Percentiles rank a stretch among this genome's conserved stretches.
Evolutionary conservation across 1,284 basidiomycete genomes (phyloP).

Genomic region (Sutorius eximius): DNA sequence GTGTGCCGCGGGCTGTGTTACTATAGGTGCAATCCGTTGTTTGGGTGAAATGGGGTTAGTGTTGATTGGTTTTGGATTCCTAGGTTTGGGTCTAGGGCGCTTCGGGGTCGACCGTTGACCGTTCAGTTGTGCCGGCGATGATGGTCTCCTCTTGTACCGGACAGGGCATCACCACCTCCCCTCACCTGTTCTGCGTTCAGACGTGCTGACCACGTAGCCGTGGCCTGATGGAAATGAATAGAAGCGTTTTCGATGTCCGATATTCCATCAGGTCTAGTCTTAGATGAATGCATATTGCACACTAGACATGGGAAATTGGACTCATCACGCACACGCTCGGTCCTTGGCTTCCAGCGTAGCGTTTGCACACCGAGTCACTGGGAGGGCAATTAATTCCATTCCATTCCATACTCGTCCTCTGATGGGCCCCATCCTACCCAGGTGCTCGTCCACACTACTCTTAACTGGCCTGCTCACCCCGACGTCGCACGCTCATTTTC

Average conservation of each 20-base stretch:
- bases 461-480: too few species aligned
- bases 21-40: slow-evolving; percentile 16
- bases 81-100: slow-evolving; percentile 1
- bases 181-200: too few species aligned
- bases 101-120: too few species aligned
- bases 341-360: not conserved
- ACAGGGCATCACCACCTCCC: too few species aligned
- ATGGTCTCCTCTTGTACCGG: too few species aligned
- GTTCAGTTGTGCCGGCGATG: too few species aligned
- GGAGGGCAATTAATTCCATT: not conserved
- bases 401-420: too few species aligned
- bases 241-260: not conserved
- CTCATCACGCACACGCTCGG: not conserved
- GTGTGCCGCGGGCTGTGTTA: not conserved
- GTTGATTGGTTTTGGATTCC: slow-evolving; percentile 9
- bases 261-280: not conserved
- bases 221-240: slow-evolving; percentile 6
- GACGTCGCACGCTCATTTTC: too few species aligned
- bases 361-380: not conserved
- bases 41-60: not conserved
- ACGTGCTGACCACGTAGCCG: too few species aligned
- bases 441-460: too few species aligned
- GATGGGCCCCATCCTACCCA: too few species aligned
- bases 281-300: not conserved
- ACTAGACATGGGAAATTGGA: not conserved